Base-by-base conservation (phyloP, 306 rosid species). In the Ormosia semicastrata region DNA sequence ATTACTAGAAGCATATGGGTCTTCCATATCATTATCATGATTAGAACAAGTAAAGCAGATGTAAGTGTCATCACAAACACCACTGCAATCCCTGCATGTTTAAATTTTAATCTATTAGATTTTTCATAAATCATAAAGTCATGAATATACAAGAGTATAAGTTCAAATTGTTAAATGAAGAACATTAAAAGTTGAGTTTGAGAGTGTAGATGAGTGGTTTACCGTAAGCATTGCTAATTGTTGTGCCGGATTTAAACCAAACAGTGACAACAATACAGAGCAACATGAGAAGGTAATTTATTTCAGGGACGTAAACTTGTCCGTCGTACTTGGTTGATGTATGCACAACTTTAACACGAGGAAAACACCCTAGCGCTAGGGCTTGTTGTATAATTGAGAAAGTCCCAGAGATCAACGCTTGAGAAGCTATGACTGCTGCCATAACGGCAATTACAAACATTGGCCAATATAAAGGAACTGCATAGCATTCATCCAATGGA, bases 11-110 rank as follows among this genome's bases (percentile, higher is more conserved):
- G 59, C 3, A 92, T 71, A 78, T 87, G 81, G 3, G 87, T 83
- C 66, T 92, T 92, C 97, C 98, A 94, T 88, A 94, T 92, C 97
- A 94, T 79, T 18, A 85, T 74, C 97, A 94, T 94, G 86, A 91
- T 88, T 44, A 94, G 78, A 4, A 89, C 92, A 0, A 94, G 79
- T 29, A 94, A 87, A 7, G 81, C 63, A 5, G 94, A 91, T 36
- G 97, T 94, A 2, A 92, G 88, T n/a, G 90, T 80, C 98, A 94
- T 94, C 1, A 94, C 98, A 60, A 94, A 87, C 82, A 91, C 94
- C 90, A 94, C 98, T 4, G 97, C 98, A 70, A 94, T 88, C 5
- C 98, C 97, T 94, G 86, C 64, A 77, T 36, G n/a, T 32, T 43
- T 53, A 69, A 78, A 59, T 71, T 7, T 3, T 24, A 0, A 52